phyloP scores from a whole-genome alignment of 1,284 basidiomycete species.

The Wallemia ichthyophaga region DNA sequence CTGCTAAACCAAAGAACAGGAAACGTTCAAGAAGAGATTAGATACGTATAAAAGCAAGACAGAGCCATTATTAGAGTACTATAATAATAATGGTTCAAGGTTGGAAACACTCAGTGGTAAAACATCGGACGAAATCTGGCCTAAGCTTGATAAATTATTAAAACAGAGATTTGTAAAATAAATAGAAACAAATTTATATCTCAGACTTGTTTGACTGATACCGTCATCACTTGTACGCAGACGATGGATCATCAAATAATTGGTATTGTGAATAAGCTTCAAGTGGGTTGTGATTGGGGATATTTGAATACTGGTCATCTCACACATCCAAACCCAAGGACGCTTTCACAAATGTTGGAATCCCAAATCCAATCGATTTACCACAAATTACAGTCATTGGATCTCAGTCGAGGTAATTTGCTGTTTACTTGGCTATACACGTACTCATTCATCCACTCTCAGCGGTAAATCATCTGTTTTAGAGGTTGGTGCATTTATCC shows the following conservation, averaged over 20 bases:
- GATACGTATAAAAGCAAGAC: constrained; percentile 60
- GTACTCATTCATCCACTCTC: not conserved
- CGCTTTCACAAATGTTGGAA: constrained; percentile 5
- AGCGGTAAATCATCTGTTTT: constrained; percentile 22
- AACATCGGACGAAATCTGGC: constrained; percentile 83
- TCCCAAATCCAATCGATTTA: constrained; percentile 17
- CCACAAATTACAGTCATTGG: constrained; percentile 26
- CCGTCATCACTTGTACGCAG: not conserved
- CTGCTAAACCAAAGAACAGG: constrained; percentile 20
- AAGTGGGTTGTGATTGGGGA: not conserved
- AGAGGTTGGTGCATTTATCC: constrained; percentile 14
- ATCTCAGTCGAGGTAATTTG: constrained; percentile 20
- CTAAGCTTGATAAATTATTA: constrained; percentile 33
- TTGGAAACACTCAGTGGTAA: constrained; percentile 47
- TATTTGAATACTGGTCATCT: not conserved
- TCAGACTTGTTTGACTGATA: not conserved
- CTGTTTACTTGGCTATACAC: constrained; percentile 4
- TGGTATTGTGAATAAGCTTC: not conserved
- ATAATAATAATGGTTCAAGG: constrained; percentile 24
- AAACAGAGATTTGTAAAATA: constrained; percentile 12
- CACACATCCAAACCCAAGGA: constrained; percentile 7
- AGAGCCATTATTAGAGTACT: constrained; percentile 56
- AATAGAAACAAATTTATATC: too few relatives aligned
- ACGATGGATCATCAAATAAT: not conserved
- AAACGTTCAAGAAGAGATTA: constrained; percentile 51